Percentiles rank a stretch among this genome's conserved stretches.
phyloP scores from a whole-genome alignment of 805 yeast species.

The Wickerhamiella hasegawae region DNA sequence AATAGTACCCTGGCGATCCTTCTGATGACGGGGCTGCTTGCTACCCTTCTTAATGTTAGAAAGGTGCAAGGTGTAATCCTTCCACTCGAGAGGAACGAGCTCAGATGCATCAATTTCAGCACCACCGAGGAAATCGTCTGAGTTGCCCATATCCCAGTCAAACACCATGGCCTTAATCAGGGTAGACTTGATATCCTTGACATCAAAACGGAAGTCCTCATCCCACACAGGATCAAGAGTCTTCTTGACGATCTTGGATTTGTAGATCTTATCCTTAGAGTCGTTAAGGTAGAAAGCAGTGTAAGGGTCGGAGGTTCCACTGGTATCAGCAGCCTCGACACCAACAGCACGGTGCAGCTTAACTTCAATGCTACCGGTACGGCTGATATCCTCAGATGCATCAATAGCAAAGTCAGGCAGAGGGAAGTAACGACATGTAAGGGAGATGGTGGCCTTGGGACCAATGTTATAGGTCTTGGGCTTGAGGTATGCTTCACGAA shows the following conservation, averaged over 20 bases:
- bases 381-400: conserved; percentile 54
- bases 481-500: conserved; percentile 11
- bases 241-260: conserved; percentile 69
- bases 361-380: conserved; percentile 55
- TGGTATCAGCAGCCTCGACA: conserved; percentile 72
- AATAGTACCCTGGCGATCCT: conserved; percentile 44
- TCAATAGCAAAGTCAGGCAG: conserved; percentile 42
- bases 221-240: conserved; percentile 86
- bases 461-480: conserved; percentile 10
- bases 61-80: conserved; percentile 37
- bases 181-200: conserved; percentile 8
- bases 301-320: conserved; percentile 91
- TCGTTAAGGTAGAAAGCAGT: conserved; percentile 54
- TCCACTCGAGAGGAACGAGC: conserved; percentile 41
- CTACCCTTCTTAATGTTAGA: conserved; percentile 23
- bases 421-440: conserved; percentile 56
- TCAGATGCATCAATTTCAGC: conserved; percentile 41
- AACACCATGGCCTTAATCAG: conserved; percentile 31
- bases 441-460: conserved; percentile 8
- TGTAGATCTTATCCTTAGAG: conserved; percentile 36
- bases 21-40: conserved; percentile 28
- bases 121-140: conserved; percentile 67
- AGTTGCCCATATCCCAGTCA: conserved; percentile 93
- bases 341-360: conserved; percentile 47
- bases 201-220: conserved; percentile 32